Evolutionary conservation across 2,329 filamentous ascomycete species (phyloP).

Genomic region (Exophiala sp.): DNA sequence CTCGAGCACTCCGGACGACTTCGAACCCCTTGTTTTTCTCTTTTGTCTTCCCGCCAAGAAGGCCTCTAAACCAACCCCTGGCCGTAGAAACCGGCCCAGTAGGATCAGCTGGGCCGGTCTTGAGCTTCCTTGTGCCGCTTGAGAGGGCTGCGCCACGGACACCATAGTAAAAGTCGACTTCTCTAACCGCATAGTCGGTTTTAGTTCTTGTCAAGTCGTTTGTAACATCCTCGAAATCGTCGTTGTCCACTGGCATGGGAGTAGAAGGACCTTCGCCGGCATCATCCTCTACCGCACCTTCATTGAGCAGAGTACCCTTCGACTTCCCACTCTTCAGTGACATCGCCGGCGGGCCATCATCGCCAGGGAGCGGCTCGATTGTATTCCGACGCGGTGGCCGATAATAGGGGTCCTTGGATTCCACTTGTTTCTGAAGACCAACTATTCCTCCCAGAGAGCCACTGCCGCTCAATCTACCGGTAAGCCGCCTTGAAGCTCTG

Average conservation of each 20-base stretch:
- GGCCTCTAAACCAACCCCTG: conserved; percentile 75
- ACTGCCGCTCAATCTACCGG: conserved; percentile 40
- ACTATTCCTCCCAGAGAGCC: conserved; percentile 41
- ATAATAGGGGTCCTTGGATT: conserved; percentile 74
- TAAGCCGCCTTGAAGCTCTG: conserved; percentile 63
- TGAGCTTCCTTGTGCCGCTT: conserved; percentile 74
- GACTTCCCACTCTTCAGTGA: conserved; percentile 43
- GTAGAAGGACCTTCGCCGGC: conserved; percentile 31
- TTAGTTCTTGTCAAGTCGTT: conserved; percentile 43
- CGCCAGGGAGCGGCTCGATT: conserved; percentile 44
- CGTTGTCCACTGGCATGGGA: conserved; percentile 32
- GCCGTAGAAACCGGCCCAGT: conserved; percentile 86
- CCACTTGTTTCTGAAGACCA: conserved; percentile 43
- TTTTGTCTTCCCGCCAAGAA: conserved; percentile 80
- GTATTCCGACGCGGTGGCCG: conserved; percentile 70
- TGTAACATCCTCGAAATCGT: conserved; percentile 33
- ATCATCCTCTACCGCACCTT: conserved; percentile 46
- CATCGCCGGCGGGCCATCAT: conserved; percentile 37
- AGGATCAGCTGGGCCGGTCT: conserved; percentile 90
- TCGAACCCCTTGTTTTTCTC: conserved; percentile 96
- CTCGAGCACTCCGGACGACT: conserved; percentile 82
- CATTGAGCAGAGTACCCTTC: conserved; percentile 32
- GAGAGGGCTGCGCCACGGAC: conserved; percentile 83
- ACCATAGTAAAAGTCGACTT: conserved; percentile 95
- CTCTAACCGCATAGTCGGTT: conserved; percentile 73